Base-by-base conservation (phyloP, 139 green algal species). In the Ulvella scutata region DNA sequence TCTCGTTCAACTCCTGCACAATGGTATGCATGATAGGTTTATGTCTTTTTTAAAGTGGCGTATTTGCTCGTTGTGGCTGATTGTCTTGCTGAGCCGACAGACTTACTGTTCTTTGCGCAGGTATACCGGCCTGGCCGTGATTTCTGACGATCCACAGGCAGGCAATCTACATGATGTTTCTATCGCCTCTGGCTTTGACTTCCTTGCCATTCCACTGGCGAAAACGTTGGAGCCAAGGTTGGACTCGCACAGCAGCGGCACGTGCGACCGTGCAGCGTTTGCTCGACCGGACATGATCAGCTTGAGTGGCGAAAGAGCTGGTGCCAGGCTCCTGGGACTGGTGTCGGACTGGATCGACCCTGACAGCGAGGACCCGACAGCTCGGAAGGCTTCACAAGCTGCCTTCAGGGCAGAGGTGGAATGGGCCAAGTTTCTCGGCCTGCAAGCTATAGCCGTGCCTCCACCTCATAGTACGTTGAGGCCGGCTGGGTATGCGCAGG, bases 381-480 rank as follows among this genome's bases (percentile, higher is more conserved):
- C 88, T 37, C 67, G 79, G 4, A 31, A 61, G 3, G 79, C 87
- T 72, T 91, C 85, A 43, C 78, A 84, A 59, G 76, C 78, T 1
- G 85, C 88, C 0, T 81, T 98, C 37, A 61, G 77, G 29, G 81
- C 91, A 75, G 87, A 99, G 85, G 88, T 99, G 43, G 87, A 75
- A 2, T 99, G 94, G 94, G 94, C 94, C 6, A 84, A 82, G 6
- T 92, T 97, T 83, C 80, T 97, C 26, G 90, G 87, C 3, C 78
- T 97, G 72, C 92, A 97, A 80, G 94, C 94, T 9, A 87, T 92
- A 33, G 37, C 96, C 20, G 74, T 96, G 72, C 85, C 88, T 2
- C 38, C 83, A 6, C 82, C 85, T 4, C 79, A 78, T 3, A 72
- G 76, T 2, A 72, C 62, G 13, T 44, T 81, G 34, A 23, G 67